These are phyloP conservation scores for Pleurotus salmoneostramineus DNA, from an alignment of 768 basidiomycete species.

Conservation along the genomic window DNA sequence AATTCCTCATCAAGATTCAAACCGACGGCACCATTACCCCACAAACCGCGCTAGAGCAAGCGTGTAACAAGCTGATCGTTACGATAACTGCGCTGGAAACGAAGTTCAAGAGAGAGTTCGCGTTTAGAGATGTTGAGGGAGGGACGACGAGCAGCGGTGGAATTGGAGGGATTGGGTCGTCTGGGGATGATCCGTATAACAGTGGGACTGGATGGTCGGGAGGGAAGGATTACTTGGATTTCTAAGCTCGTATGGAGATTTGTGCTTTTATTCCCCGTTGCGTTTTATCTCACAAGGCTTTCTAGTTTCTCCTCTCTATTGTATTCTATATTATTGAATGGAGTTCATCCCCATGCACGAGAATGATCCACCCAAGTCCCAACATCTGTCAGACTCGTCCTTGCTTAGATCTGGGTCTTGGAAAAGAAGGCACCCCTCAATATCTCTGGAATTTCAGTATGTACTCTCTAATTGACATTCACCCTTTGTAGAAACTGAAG, in stretches of 20 bases:
- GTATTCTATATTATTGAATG: too few relatives aligned
- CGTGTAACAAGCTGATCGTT: constrained; percentile 77
- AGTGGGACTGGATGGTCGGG: constrained; percentile 39
- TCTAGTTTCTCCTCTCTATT: too few relatives aligned
- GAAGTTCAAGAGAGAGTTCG: constrained; percentile 82
- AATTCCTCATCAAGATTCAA: constrained; percentile 94
- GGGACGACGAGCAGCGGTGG: constrained; percentile 13
- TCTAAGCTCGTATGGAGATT: constrained; percentile 24
- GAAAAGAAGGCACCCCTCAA: too few relatives aligned
- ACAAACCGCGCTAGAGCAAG: constrained; percentile 75
- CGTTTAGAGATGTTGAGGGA: constrained; percentile 69
- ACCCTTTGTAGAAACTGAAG: too few relatives aligned
- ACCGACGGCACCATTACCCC: constrained; percentile 88
- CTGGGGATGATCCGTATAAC: constrained; percentile 48
- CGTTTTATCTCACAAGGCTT: neutral
- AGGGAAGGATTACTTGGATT: constrained; percentile 52
- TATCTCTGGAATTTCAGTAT: too few relatives aligned
- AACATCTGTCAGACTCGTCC: too few relatives aligned
- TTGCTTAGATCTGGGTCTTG: too few relatives aligned
- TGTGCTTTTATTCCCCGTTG: neutral
- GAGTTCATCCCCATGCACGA: too few relatives aligned
- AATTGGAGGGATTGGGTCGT: constrained; percentile 12
- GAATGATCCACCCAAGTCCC: too few relatives aligned
- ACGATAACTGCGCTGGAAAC: constrained; percentile 63
- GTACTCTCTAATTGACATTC: too few relatives aligned